Evolutionary conservation across 306 rosid species (phyloP).

Genomic region (Prinsepia uniflora): DNA sequence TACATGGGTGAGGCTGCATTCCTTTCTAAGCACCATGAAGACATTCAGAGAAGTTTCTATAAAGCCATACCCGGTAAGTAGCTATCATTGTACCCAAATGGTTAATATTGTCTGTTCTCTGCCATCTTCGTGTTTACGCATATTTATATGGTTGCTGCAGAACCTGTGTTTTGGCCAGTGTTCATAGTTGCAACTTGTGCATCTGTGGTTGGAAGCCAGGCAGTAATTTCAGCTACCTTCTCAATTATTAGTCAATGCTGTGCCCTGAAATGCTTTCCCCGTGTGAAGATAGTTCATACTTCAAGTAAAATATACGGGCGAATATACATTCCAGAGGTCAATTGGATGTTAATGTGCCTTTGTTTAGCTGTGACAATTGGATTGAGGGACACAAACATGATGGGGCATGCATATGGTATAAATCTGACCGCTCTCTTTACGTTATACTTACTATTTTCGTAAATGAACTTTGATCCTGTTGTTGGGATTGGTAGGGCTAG

Average conservation of each 20-base stretch:
- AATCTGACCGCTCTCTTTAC: background rate
- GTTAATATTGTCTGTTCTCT: background rate
- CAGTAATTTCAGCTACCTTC: slow-evolving; percentile 70
- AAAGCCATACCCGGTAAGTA: slow-evolving; percentile 67
- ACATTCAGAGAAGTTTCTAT: slow-evolving; percentile 68
- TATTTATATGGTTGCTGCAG: slow-evolving; percentile 32
- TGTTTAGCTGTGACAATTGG: slow-evolving; percentile 61
- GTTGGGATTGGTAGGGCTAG: slow-evolving; percentile 48
- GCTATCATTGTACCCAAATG: slow-evolving; percentile 12
- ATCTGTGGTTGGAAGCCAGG: slow-evolving; percentile 65
- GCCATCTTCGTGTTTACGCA: background rate
- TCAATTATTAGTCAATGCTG: slow-evolving; percentile 65
- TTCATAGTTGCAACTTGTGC: slow-evolving; percentile 65
- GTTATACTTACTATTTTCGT: background rate
- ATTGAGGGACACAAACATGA: slow-evolving; percentile 56
- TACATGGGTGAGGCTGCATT: slow-evolving; percentile 87
- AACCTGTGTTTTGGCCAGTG: slow-evolving; percentile 75
- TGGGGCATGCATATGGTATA: slow-evolving; percentile 74
- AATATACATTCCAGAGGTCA: slow-evolving; percentile 73
- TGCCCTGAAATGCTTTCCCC: slow-evolving; percentile 67
- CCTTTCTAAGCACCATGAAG: slow-evolving; percentile 66
- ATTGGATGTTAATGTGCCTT: slow-evolving; percentile 76
- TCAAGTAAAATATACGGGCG: slow-evolving; percentile 64
- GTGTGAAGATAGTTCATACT: slow-evolving; percentile 57
- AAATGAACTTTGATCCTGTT: slow-evolving; percentile 25